Conservation (phyloP, 345 rosid species). For the Eucalyptus tenuipes region DNA sequence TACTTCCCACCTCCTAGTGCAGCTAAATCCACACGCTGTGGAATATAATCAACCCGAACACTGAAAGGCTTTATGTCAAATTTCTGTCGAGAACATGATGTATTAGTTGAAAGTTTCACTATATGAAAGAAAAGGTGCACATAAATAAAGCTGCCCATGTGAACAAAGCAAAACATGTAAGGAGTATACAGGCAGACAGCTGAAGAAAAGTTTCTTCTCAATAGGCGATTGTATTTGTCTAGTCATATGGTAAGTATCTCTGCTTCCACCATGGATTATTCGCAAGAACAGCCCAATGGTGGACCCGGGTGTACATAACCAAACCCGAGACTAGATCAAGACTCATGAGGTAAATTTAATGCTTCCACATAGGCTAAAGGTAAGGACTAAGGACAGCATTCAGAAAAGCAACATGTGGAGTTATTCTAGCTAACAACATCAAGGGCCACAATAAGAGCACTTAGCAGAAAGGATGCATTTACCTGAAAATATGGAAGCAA, state of each 20-base stretch:
- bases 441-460: neutral
- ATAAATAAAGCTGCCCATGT: neutral
- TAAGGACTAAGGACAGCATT: neutral
- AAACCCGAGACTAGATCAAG: neutral
- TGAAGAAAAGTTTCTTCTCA: neutral
- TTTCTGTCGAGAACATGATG: conserved; percentile 37
- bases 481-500: conserved; percentile 98
- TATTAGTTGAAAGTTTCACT: conserved; percentile 2
- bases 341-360: neutral
- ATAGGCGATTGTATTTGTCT: neutral
- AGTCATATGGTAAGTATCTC: neutral
- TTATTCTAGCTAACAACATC: neutral
- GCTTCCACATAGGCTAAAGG: neutral
- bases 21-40: conserved; percentile 75
- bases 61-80: conserved; percentile 75
- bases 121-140: neutral
- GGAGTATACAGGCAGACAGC: neutral
- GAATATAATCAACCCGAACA: conserved; percentile 86
- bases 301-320: neutral
- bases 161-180: neutral
- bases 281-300: neutral
- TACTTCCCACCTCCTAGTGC: conserved; percentile 83
- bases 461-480: conserved; percentile 3
- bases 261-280: neutral
- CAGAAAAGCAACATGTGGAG: neutral